Base-by-base conservation (phyloP, 331 rosid species). In the Pyracantha coccinea region DNA sequence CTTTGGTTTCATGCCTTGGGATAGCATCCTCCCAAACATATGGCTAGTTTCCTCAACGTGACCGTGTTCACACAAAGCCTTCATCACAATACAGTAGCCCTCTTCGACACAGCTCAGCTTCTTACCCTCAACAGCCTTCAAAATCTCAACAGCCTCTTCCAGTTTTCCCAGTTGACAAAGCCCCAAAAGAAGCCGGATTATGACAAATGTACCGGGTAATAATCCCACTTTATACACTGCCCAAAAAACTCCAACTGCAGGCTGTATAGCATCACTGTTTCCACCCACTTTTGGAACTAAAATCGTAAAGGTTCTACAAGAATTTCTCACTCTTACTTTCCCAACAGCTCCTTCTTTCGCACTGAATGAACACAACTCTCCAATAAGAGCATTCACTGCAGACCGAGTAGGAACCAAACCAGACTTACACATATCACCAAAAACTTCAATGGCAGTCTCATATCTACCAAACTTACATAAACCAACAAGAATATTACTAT, bases 401-500 rank as follows among this genome's bases (percentile, higher is more conserved):
- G 96, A 83, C 14, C 91, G 87, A 50, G 96, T 88, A 8, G 96
- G 93, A 77, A 78, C 67, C 81, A 86, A 81, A 31, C 89, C 83
- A 20, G 84, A 55, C 81, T 66, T 80, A 13, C 59, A 47, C 93
- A 90, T 90, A 72, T 85, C 86, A 31, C 55, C 69, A 29, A 88
- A 90, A 70, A 88, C 80, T 17, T 88, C 85, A 69, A 90, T 73
- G 50, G 96, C 96, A 6, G 81, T 66, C 27, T 82, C 84, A 61
- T 83, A 77, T 45, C 87, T 83, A 78, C 87, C 88, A 64, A 88
- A 84, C 45, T 84, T 90, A 82, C 91, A 90, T 70, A 90, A 80
- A 62, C 96, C 93, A 78, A 85, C 85, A 79, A 90, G 81, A 55
- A 88, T 77, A 72, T 90, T 90, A 83, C 96, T 86, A 64, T 85